Base-by-base conservation (phyloP, 2,329 filamentous ascomycete genomes). In the Cladosporium sp. region DNA sequence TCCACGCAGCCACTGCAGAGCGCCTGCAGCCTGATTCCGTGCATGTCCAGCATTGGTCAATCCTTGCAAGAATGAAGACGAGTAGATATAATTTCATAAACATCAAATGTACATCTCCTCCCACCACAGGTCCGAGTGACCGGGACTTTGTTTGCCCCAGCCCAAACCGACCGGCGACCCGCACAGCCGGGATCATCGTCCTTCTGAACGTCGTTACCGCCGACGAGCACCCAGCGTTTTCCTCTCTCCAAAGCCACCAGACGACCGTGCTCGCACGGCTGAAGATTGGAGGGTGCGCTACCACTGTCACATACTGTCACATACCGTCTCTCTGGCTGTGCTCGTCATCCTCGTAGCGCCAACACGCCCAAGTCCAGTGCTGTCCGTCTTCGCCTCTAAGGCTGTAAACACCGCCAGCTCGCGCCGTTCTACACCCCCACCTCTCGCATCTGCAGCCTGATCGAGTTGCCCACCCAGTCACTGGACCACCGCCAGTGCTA, bases 251-350 rank as follows among this genome's bases (percentile, higher is more conserved):
- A 36, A 54, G 59, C 60, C 21, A 47, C 36, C 12, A 21, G 32
- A 51, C 51, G 36, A 55, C 61, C 61, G 61, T 64, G 61, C 61
- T 54, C 32, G 30, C 47, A 63, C 47, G 60, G 34, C 51, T 55
- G 51, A 64, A 64, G 61, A 55, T 57, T 64, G 61, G 55, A 44
- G 60, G 49, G 15, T 30, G 61, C 61, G 32, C 44, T 36, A 62
- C 59, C 59, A 52, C 38, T 49, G 30, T 26, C 12, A 32, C 30
- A 36, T 24, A 52, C 38, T 49, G 30, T 26, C 12, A 32, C 30
- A 36, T 32, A 44, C 59, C 18, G 59, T 54, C 59, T 38, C 36
- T 62, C 10, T 2, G 14, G 14, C 30, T 12, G 15, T 38, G 12
- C 4, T 24, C 30, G 18, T 54, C n/a, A 36, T 28, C 52, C 52